Evolutionary conservation across 2,329 filamentous ascomycete species (phyloP).

Genomic region (Penicillium hesseltinei): DNA sequence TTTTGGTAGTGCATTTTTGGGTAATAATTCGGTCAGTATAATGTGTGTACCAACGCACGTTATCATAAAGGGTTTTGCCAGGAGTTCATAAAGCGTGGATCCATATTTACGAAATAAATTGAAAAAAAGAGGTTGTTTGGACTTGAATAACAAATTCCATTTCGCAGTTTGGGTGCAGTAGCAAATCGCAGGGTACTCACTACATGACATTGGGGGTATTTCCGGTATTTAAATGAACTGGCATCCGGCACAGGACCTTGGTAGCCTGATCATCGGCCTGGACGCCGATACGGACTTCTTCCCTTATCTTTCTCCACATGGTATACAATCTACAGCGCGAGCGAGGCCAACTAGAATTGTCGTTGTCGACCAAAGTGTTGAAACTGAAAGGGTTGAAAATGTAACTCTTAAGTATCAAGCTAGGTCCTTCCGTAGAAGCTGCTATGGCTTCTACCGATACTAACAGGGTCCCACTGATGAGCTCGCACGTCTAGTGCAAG

Average conservation of each 20-base stretch:
- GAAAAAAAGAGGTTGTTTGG: not conserved
- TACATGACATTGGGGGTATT: not conserved
- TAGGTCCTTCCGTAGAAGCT: too few relatives aligned
- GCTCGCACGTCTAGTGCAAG: too few relatives aligned
- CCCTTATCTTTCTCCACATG: too few relatives aligned
- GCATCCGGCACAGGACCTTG: not conserved
- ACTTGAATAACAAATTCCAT: not conserved
- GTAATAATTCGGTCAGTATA: not conserved
- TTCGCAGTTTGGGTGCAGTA: not conserved
- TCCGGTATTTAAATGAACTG: not conserved
- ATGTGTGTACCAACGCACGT: not conserved
- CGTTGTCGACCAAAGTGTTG: too few relatives aligned
- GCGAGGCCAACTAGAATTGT: too few relatives aligned
- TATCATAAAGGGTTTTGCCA: not conserved
- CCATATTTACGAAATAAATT: not conserved
- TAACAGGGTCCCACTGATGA: too few relatives aligned
- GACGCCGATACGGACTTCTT: conserved; percentile 9
- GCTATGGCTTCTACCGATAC: too few relatives aligned
- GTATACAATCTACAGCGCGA: too few relatives aligned
- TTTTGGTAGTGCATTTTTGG: not conserved
- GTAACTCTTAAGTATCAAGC: too few relatives aligned
- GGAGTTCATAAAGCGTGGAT: not conserved
- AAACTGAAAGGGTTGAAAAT: too few relatives aligned
- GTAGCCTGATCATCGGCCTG: not conserved
- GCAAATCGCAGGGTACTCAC: conserved; percentile 14